Evolutionary conservation across 1,284 basidiomycete species (phyloP).

Genomic region (Puccinia triticina): DNA sequence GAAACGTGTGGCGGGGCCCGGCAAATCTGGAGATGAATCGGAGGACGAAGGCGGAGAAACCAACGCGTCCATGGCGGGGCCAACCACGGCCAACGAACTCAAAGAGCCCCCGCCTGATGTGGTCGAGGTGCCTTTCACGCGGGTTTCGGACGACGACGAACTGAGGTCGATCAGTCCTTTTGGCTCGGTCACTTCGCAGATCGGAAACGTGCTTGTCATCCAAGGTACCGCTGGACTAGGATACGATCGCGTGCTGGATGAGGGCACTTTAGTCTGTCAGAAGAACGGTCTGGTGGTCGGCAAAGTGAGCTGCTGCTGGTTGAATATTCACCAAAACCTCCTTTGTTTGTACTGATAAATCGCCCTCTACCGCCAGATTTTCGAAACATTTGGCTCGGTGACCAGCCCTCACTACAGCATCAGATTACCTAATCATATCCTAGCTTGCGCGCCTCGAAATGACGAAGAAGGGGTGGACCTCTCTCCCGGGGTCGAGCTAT

Average conservation of each 20-base stretch:
- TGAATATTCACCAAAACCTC: background rate
- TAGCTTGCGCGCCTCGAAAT: background rate
- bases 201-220: conserved; percentile 47
- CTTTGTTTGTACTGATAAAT: background rate
- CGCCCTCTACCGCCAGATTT: conserved; percentile 29
- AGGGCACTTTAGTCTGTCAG: conserved; percentile 43
- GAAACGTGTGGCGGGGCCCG: background rate
- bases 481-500: conserved; percentile 3
- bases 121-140: conserved; percentile 35
- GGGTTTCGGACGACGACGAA: conserved; percentile 35
- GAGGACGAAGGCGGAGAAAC: conserved; percentile 6
- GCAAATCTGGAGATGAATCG: conserved; percentile 22
- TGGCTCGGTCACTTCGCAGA: conserved; percentile 31
- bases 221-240: conserved; percentile 24
- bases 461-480: conserved; percentile 16
- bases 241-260: conserved; percentile 48
- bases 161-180: conserved; percentile 34
- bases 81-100: conserved; percentile 45
- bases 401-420: conserved; percentile 49
- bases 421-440: conserved; percentile 37
- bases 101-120: conserved; percentile 34
- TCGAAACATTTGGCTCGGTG: conserved; percentile 51
- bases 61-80: background rate
- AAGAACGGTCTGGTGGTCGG: conserved; percentile 40
- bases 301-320: conserved; percentile 26